Percentiles rank a stretch among this genome's conserved stretches.
These are phyloP conservation scores for Alloteropsis semialata DNA, from an alignment of 176 grass and related monocot species.

Conservation along the genomic window DNA sequence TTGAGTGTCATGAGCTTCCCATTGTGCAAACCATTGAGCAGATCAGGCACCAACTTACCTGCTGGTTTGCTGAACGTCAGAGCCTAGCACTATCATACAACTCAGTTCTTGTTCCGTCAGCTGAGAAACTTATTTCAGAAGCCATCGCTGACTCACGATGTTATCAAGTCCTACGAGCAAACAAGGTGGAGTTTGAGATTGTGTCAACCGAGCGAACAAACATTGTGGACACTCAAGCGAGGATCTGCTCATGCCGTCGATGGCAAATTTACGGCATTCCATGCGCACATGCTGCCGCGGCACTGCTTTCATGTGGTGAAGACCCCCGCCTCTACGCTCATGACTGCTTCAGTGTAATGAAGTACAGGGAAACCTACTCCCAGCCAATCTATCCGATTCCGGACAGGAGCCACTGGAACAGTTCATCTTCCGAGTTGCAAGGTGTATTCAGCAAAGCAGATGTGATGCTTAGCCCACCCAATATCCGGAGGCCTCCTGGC, in stretches of 20 bases:
- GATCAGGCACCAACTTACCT: constrained; percentile 68
- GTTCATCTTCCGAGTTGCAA: constrained; percentile 28
- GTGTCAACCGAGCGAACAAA: constrained; percentile 95
- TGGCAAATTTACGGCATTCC: constrained; percentile 97
- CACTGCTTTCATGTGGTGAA: constrained; percentile 85
- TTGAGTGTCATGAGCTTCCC: constrained; percentile 93
- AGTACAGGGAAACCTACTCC: constrained; percentile 78
- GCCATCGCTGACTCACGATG: constrained; percentile 75
- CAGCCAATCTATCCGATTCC: constrained; percentile 71
- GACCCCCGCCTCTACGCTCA: constrained; percentile 75
- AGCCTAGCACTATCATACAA: constrained; percentile 61
- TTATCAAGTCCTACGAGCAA: constrained; percentile 96
- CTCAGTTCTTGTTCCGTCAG: constrained; percentile 83
- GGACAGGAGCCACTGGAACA: constrained; percentile 69
- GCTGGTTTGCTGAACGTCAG: constrained; percentile 79
- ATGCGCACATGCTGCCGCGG: constrained; percentile 89
- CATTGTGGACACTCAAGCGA: constrained; percentile 85
- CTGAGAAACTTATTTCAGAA: constrained; percentile 87
- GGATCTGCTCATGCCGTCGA: constrained; percentile 78
- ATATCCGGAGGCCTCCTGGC: constrained; percentile 77
- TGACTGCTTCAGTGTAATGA: constrained; percentile 79
- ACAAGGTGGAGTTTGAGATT: constrained; percentile 99
- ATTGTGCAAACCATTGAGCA: constrained; percentile 94
- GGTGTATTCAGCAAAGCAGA: constrained; percentile 49
- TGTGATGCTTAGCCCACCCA: constrained; percentile 67